These are phyloP conservation scores for Cercophora newfieldiana DNA, from an alignment of 495 filamentous ascomycete species.

Conservation along the genomic window DNA sequence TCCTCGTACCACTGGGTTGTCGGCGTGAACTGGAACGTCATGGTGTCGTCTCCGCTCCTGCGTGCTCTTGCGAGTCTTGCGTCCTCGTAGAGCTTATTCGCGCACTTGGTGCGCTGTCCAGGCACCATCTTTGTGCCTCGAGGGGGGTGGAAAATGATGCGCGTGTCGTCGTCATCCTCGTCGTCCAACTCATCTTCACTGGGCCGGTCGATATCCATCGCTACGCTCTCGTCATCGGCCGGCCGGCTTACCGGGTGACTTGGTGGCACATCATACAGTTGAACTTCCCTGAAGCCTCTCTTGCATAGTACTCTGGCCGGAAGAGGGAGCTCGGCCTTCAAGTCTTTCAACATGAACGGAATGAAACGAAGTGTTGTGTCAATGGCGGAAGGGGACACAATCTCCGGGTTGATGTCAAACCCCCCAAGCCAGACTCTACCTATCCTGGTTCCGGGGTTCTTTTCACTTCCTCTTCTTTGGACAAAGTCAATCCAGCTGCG, in stretches of 20 bases:
- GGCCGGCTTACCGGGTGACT: neutral
- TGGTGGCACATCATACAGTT: neutral
- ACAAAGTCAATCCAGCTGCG: constrained; percentile 38
- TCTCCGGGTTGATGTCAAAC: constrained; percentile 18
- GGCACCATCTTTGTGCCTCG: constrained; percentile 22
- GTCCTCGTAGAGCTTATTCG: constrained; percentile 43
- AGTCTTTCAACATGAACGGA: neutral
- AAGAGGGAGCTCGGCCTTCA: neutral
- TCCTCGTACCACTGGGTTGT: constrained; percentile 48
- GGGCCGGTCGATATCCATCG: constrained; percentile 25
- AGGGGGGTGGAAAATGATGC: constrained; percentile 48
- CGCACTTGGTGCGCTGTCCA: constrained; percentile 32
- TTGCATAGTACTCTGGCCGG: constrained; percentile 17
- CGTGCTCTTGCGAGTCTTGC: constrained; percentile 28
- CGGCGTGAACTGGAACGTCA: constrained; percentile 40
- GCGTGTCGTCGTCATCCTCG: constrained; percentile 27
- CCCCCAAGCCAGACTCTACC: constrained; percentile 44
- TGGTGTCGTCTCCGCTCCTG: constrained; percentile 16
- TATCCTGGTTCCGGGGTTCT: constrained; percentile 30
- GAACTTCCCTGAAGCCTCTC: constrained; percentile 21
- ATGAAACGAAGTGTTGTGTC: constrained; percentile 31
- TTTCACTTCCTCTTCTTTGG: constrained; percentile 20
- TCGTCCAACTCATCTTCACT: neutral
- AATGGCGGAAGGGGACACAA: constrained; percentile 20
- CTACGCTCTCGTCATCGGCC: constrained; percentile 2